phyloP scores from a whole-genome alignment of 225 moss, liverwort and hornwort species.

The Straminergon stramineum region DNA sequence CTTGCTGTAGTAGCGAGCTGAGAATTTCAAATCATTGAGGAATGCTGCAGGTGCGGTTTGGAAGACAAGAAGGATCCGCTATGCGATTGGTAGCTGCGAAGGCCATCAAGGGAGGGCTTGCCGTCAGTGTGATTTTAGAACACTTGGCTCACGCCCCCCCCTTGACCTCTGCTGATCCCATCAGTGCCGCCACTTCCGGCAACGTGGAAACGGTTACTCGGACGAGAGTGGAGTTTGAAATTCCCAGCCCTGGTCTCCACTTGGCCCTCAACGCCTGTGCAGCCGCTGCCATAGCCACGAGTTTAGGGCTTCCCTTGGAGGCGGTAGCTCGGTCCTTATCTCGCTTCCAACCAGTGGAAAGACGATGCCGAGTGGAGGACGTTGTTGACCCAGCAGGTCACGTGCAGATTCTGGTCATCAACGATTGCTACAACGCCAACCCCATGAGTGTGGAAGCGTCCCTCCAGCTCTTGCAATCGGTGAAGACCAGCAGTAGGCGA shows the following conservation, averaged over 20 bases:
- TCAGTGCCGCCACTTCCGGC: background rate
- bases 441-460: conserved; percentile 64
- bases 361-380: conserved; percentile 48
- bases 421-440: conserved; percentile 89
- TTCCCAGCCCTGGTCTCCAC: conserved; percentile 71
- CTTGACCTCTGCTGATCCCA: background rate
- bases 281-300: conserved; percentile 66
- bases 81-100: conserved; percentile 48
- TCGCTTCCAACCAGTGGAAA: conserved; percentile 48
- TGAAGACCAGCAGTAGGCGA: conserved; percentile 27
- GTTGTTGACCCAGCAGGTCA: conserved; percentile 26
- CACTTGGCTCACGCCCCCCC: conserved; percentile 11
- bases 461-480: conserved; percentile 47
- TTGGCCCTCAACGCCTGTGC: conserved; percentile 77
- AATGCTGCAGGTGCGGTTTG: conserved; percentile 52
- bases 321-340: conserved; percentile 34
- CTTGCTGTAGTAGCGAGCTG: background rate
- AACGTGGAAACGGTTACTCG: background rate
- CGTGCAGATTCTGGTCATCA: conserved; percentile 36
- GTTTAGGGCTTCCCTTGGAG: conserved; percentile 50
- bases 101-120: conserved; percentile 47
- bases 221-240: conserved; percentile 57
- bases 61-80: conserved; percentile 50
- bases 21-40: background rate
- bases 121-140: conserved; percentile 45